These are phyloP conservation scores for Eragrostis curvula DNA, from an alignment of 176 grass and related monocot genomes.

Conservation along the genomic window DNA sequence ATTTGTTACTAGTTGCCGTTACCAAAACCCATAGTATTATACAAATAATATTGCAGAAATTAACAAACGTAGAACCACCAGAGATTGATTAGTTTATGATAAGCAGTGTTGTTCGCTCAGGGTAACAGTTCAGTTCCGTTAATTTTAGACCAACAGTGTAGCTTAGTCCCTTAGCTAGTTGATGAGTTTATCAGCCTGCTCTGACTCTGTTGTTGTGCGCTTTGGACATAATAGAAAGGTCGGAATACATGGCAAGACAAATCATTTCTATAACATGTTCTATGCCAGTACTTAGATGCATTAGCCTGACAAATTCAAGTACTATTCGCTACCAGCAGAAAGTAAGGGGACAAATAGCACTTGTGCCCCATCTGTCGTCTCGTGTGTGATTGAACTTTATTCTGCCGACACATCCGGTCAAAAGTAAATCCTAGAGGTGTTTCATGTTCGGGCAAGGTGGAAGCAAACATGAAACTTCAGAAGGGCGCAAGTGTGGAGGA, in stretches of 20 bases:
- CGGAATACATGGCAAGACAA: background rate
- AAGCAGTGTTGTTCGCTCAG: background rate
- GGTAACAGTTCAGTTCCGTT: background rate
- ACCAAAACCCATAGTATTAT: background rate
- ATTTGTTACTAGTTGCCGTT: background rate
- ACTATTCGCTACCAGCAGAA: background rate
- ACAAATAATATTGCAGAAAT: background rate
- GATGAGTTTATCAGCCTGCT: background rate
- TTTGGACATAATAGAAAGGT: background rate
- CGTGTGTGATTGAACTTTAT: background rate
- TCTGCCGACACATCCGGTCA: conserved; percentile 39
- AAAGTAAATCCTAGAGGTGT: background rate
- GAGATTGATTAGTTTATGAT: background rate
- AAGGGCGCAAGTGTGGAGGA: background rate
- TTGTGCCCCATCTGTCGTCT: background rate
- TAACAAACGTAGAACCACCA: background rate
- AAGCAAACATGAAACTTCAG: conserved; percentile 6
- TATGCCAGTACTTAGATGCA: background rate
- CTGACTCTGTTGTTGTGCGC: background rate
- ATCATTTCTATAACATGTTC: background rate
- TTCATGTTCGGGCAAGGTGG: background rate
- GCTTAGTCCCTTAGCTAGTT: background rate
- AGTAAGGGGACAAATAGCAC: background rate
- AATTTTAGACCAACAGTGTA: too few relatives aligned
- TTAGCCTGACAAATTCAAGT: background rate